A percentile compares a stretch with the other conserved stretches of the same genome.
phyloP scores from a whole-genome alignment of 345 rosid species.

The Mercurialis annua region DNA sequence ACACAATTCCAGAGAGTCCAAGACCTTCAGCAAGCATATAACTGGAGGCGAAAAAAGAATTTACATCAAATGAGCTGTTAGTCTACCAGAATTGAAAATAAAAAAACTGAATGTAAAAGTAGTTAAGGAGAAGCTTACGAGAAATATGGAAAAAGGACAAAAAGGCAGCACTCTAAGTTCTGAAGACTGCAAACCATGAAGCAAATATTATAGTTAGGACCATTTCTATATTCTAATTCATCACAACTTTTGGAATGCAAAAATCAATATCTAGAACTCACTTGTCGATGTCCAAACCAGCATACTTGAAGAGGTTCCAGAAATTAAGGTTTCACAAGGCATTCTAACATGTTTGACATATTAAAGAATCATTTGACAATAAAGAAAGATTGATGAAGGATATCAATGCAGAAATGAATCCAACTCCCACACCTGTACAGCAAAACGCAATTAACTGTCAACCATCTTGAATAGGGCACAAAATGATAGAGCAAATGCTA shows the following conservation, averaged over 20 bases:
- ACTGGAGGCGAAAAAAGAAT: constrained; percentile 34
- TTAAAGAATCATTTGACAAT: background rate
- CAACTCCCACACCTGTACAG: constrained; percentile 92
- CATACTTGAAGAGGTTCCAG: constrained; percentile 94
- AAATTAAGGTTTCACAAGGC: constrained; percentile 60
- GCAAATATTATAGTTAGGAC: constrained; percentile 13
- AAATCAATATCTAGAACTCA: constrained; percentile 40
- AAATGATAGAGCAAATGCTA: background rate
- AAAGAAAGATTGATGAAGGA: constrained; percentile 47
- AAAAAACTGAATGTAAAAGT: constrained; percentile 9
- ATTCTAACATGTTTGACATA: constrained; percentile 18
- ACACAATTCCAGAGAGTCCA: constrained; percentile 96
- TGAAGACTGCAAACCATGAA: constrained; percentile 63
- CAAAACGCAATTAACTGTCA: constrained; percentile 22
- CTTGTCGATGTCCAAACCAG: constrained; percentile 96
- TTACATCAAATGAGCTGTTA: constrained; percentile 4
- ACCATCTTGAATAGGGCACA: background rate
- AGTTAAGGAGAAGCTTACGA: constrained; percentile 49
- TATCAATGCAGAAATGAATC: constrained; percentile 93
- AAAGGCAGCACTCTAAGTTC: constrained; percentile 96
- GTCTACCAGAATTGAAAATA: background rate
- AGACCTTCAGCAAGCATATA: constrained; percentile 99
- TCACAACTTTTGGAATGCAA: constrained; percentile 3
- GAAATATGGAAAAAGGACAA: constrained; percentile 95
- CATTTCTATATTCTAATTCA: background rate